A percentile compares a stretch with the other conserved stretches of the same genome.
Conservation (phyloP, 2,329 filamentous ascomycete species). For the Ploettnerulaceae sp. region DNA sequence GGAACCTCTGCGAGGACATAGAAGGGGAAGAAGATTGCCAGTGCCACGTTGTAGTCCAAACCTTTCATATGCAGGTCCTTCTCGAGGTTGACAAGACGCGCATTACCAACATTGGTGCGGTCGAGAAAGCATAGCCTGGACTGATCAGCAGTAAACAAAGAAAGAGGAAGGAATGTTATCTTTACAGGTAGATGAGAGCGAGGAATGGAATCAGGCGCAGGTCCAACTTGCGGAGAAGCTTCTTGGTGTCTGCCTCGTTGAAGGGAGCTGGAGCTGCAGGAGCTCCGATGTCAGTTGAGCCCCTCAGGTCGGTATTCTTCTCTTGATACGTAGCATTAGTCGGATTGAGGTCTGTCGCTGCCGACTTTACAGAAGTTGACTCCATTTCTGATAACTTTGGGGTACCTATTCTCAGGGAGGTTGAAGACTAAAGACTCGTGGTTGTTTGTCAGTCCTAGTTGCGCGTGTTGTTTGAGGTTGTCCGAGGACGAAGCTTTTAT, state of each 20-base stretch:
- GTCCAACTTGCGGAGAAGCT: constrained; percentile 29
- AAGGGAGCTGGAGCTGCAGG: constrained; percentile 7
- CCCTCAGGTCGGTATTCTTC: constrained; percentile 7
- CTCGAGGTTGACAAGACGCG: constrained; percentile 31
- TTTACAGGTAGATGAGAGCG: constrained; percentile 49
- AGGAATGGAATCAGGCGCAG: constrained; percentile 36
- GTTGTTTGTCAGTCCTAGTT: constrained; percentile 8
- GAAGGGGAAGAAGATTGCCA: constrained; percentile 32
- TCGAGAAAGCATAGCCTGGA: constrained; percentile 30
- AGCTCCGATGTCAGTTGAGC: background rate
- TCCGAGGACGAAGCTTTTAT: background rate
- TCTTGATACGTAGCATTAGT: background rate
- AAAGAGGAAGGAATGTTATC: background rate
- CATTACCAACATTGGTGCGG: constrained; percentile 33
- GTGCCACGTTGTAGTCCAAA: constrained; percentile 33
- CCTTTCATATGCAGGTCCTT: constrained; percentile 32
- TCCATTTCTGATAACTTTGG: background rate
- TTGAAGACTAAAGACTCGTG: background rate
- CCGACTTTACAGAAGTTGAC: background rate
- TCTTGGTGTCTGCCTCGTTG: constrained; percentile 20
- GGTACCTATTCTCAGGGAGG: background rate
- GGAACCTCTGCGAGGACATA: constrained; percentile 32
- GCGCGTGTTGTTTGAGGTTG: constrained; percentile 6
- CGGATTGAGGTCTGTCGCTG: background rate
- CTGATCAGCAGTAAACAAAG: background rate